These are phyloP conservation scores for Arthrobotrys conoides DNA, from an alignment of 2,329 filamentous ascomycete species.

Conservation along the genomic window DNA sequence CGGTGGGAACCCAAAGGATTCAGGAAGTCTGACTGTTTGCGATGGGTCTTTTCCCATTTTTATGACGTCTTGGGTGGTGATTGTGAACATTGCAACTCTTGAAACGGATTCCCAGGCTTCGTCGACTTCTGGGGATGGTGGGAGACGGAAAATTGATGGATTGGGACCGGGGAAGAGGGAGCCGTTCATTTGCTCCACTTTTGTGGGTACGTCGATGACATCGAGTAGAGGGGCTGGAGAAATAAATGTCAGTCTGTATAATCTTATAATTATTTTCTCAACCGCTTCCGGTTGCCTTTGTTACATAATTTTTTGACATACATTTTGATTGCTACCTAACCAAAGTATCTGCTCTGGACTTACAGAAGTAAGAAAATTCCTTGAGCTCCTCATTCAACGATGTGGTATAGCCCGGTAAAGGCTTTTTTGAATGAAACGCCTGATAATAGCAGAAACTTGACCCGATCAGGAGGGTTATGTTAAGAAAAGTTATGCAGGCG, in stretches of 20 bases:
- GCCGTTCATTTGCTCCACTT: conserved; percentile 46
- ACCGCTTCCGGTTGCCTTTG: not conserved
- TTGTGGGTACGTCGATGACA: conserved; percentile 40
- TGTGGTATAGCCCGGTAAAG: conserved; percentile 15
- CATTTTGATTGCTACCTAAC: conserved; percentile 45
- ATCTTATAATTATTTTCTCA: not conserved
- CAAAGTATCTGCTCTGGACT: conserved; percentile 49
- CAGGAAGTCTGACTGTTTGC: conserved; percentile 55
- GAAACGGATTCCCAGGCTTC: conserved; percentile 58
- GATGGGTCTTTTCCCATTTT: conserved; percentile 61
- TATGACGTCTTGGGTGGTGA: conserved; percentile 44
- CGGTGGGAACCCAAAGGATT: conserved; percentile 58
- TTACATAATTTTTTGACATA: conserved; percentile 9
- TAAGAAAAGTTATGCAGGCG: conserved; percentile 40
- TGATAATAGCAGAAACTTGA: conserved; percentile 54
- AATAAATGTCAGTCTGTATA: not conserved
- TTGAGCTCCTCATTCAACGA: conserved; percentile 39
- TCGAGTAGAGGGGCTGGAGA: conserved; percentile 44
- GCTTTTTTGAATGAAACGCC: conserved; percentile 25
- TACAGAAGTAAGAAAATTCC: conserved; percentile 56
- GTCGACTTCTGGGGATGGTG: conserved; percentile 60
- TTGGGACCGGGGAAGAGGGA: conserved; percentile 52
- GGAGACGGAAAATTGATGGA: conserved; percentile 59
- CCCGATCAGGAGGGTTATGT: conserved; percentile 43
- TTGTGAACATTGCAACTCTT: conserved; percentile 39